These are phyloP conservation scores for Pneumocystis murina DNA, from an alignment of 1,139 yeast species.

Conservation along the genomic window DNA sequence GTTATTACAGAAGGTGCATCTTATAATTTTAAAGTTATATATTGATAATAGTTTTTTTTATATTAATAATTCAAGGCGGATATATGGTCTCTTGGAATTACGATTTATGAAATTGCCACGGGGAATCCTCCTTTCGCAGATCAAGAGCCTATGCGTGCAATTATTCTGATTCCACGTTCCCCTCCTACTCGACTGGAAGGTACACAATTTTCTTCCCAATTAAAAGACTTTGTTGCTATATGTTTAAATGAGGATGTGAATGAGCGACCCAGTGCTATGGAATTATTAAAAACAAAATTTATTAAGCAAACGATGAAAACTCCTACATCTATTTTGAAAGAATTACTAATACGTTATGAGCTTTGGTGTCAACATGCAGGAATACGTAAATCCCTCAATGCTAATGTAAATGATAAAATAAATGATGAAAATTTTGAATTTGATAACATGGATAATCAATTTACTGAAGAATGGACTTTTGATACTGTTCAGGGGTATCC, in stretches of 20 bases:
- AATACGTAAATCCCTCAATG: slow-evolving; percentile 19
- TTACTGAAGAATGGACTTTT: slow-evolving; percentile 24
- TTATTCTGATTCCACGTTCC: slow-evolving; percentile 81
- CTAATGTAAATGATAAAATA: slow-evolving; percentile 23
- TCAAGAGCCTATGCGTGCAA: slow-evolving; percentile 86
- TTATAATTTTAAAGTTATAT: slow-evolving; percentile 45
- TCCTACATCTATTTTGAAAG: slow-evolving; percentile 51
- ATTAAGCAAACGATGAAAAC: slow-evolving; percentile 45
- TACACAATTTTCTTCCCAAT: slow-evolving; percentile 52
- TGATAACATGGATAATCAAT: slow-evolving; percentile 23
- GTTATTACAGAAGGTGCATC: slow-evolving; percentile 86
- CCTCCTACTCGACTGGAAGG: slow-evolving; percentile 94
- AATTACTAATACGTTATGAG: slow-evolving; percentile 64
- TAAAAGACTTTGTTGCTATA: slow-evolving; percentile 80
- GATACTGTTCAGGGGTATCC: slow-evolving; percentile 14
- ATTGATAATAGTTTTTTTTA: background rate
- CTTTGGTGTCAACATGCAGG: slow-evolving; percentile 46
- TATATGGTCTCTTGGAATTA: slow-evolving; percentile 88
- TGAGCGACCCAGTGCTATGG: slow-evolving; percentile 80
- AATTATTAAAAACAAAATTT: slow-evolving; percentile 57
- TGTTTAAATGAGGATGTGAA: slow-evolving; percentile 89
- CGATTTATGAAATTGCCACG: slow-evolving; percentile 85
- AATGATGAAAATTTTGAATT: slow-evolving; percentile 25
- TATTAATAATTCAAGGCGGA: slow-evolving; percentile 35
- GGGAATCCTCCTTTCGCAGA: slow-evolving; percentile 97